Base-by-base conservation (phyloP, 305 asterid genomes). In the Euphrasia arctica region DNA sequence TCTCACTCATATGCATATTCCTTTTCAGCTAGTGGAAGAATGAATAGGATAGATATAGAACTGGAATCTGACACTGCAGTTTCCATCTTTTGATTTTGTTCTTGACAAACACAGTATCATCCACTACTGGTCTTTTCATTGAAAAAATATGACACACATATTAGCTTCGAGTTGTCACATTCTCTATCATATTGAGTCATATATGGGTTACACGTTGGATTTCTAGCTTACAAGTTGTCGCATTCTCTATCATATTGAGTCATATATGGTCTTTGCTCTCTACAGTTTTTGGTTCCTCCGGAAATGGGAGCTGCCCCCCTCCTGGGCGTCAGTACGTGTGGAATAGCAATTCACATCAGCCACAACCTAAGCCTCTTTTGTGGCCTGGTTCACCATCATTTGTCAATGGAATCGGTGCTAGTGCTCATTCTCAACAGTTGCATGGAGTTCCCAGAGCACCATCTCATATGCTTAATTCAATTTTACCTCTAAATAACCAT, bases 321-420 rank as follows among this genome's bases (percentile, higher is more conserved):
- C 90, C 95, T 45, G 95, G 95, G 62, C 92, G 81, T 59, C 95
- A 82, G 68, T 89, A 89, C 77, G 76, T 84, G 82, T 92, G 96
- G 97, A 93, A 82, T 72, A 39, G 45, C 12, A 84, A 86, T 66
- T 74, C 92, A 1, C 95, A 75, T 67, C 89, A 79, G 66, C 82
- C 84, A 18, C 99, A 74, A 70, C 82, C 95, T 67, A 95, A 86
- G 75, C 80, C 89, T 50, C 75, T 79, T 76, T 52, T 85, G 56
- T 90, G 96, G 96, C 88, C 94, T n/a, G 84, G 75, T 80, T 90
- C 97, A 47, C 94, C 90, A 54, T 79, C 97, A 65, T 85, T 81
- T 71, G 91, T 80, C 64, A 89, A 80, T 50, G 96, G 95, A 66
- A 74, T 83, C 42, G 78, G 85, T 61, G 66, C 82, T 63, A 67